phyloP scores from a whole-genome alignment of 345 rosid genomes.

The Crucihimalaya himalaica region DNA sequence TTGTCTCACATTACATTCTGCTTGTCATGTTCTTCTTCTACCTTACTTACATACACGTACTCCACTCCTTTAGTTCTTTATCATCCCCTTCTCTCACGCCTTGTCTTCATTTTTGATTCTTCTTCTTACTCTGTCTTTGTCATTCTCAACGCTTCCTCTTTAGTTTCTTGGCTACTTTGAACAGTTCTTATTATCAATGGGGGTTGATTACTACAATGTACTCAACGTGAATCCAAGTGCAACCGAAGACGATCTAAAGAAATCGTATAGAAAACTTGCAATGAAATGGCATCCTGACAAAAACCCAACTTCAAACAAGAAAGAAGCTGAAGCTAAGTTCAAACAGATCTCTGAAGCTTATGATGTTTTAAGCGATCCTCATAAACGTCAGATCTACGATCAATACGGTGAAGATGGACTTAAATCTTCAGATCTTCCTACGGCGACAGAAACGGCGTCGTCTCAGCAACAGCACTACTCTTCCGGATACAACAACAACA shows the following conservation, averaged over 20 bases:
- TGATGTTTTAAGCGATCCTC: conserved; percentile 75
- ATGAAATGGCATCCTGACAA: conserved; percentile 97
- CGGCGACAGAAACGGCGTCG: conserved; percentile 39
- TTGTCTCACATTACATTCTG: conserved; percentile 4
- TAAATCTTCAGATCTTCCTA: conserved; percentile 47
- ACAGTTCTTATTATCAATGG: conserved; percentile 46
- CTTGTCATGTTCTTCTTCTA: conserved; percentile 26
- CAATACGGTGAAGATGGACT: conserved; percentile 76
- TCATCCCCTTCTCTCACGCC: background rate
- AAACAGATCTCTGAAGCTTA: conserved; percentile 87
- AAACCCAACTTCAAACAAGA: conserved; percentile 57
- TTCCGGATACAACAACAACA: too few relatives aligned
- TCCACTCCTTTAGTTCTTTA: conserved; percentile 13
- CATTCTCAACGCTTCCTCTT: background rate
- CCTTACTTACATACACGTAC: conserved; percentile 31
- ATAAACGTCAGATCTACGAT: conserved; percentile 86
- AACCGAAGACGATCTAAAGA: conserved; percentile 74
- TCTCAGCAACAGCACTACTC: conserved; percentile 24
- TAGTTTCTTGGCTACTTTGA: background rate
- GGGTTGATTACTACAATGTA: conserved; percentile 85
- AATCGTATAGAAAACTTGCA: conserved; percentile 68
- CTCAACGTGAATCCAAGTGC: conserved; percentile 64
- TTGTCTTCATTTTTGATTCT: conserved; percentile 12
- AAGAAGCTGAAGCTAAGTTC: conserved; percentile 83
- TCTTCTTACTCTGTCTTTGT: background rate